Percentiles rank a stretch among this genome's conserved stretches.
These are phyloP conservation scores for Kalmanozyma brasiliensis DNA, from an alignment of 1,284 basidiomycete species.

Conservation along the genomic window DNA sequence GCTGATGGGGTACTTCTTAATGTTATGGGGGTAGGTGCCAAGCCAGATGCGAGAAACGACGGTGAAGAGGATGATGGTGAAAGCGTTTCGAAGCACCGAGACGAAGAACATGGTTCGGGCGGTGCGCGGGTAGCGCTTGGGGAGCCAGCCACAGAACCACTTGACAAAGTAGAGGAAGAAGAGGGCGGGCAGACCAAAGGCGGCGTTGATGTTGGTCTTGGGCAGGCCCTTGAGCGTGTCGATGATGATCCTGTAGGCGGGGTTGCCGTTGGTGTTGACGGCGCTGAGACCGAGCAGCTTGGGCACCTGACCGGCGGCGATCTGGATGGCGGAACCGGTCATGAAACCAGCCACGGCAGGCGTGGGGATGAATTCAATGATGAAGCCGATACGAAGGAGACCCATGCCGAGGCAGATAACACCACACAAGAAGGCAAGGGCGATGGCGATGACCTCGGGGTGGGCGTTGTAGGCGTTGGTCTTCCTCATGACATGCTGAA, in stretches of 20 bases:
- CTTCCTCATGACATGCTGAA: constrained; percentile 41
- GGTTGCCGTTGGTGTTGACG: constrained; percentile 59
- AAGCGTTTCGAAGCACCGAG: constrained; percentile 64
- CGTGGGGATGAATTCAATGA: constrained; percentile 92
- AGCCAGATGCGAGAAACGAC: constrained; percentile 67
- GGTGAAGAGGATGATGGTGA: constrained; percentile 72
- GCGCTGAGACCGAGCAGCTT: constrained; percentile 60
- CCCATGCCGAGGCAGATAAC: constrained; percentile 93
- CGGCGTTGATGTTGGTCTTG: constrained; percentile 80
- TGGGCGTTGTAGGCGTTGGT: constrained; percentile 23
- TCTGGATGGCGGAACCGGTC: constrained; percentile 69
- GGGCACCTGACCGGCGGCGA: constrained; percentile 64
- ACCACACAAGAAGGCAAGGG: constrained; percentile 86
- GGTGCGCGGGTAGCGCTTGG: constrained; percentile 78
- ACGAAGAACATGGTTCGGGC: constrained; percentile 73
- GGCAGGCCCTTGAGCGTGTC: constrained; percentile 87
- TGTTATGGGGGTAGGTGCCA: constrained; percentile 46
- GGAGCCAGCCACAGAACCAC: constrained; percentile 74
- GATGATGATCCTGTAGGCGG: constrained; percentile 89
- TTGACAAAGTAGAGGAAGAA: constrained; percentile 81
- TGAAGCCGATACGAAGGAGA: constrained; percentile 89
- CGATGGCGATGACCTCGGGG: constrained; percentile 81
- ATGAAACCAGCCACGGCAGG: constrained; percentile 90
- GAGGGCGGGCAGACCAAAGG: constrained; percentile 85
- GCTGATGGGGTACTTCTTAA: constrained; percentile 83